phyloP scores from a whole-genome alignment of 805 yeast species.

The Yarrowia bubula region DNA sequence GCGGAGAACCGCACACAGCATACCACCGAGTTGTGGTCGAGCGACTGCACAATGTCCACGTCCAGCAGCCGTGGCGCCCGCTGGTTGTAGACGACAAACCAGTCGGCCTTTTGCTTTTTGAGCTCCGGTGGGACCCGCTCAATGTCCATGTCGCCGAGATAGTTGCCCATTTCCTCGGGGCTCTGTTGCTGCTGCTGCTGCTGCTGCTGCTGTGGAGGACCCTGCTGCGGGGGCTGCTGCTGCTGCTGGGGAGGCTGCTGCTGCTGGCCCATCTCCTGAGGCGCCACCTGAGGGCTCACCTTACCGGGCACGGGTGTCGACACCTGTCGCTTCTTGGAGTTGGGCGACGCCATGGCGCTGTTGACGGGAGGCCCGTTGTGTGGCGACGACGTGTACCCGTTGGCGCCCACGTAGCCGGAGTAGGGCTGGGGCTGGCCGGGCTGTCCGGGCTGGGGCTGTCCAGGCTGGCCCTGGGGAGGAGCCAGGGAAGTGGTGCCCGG shows the following conservation, averaged over 20 bases:
- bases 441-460: conserved; percentile 30
- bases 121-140: conserved; percentile 68
- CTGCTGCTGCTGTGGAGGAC: conserved; percentile 31
- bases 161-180: conserved; percentile 38
- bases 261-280: conserved; percentile 32
- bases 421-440: conserved; percentile 31
- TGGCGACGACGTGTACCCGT: conserved; percentile 20
- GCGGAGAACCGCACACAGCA: conserved; percentile 93
- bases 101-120: conserved; percentile 81
- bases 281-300: conserved; percentile 21
- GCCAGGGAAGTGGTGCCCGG: conserved; percentile 28
- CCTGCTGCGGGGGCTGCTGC: conserved; percentile 32
- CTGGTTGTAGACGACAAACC: conserved; percentile 87
- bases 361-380: conserved; percentile 29
- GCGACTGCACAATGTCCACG: conserved; percentile 82
- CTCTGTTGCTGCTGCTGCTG: conserved; percentile 34
- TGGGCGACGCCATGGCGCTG: conserved; percentile 29
- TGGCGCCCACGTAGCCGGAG: conserved; percentile 28
- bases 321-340: conserved; percentile 27
- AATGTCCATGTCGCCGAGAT: conserved; percentile 66
- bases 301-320: conserved; percentile 26
- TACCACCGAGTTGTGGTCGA: conserved; percentile 91
- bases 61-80: conserved; percentile 73
- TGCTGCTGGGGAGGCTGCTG: conserved; percentile 34
- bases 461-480: conserved; percentile 29